Base-by-base conservation (phyloP, 306 rosid genomes). In the Mimosa bimucronata region DNA sequence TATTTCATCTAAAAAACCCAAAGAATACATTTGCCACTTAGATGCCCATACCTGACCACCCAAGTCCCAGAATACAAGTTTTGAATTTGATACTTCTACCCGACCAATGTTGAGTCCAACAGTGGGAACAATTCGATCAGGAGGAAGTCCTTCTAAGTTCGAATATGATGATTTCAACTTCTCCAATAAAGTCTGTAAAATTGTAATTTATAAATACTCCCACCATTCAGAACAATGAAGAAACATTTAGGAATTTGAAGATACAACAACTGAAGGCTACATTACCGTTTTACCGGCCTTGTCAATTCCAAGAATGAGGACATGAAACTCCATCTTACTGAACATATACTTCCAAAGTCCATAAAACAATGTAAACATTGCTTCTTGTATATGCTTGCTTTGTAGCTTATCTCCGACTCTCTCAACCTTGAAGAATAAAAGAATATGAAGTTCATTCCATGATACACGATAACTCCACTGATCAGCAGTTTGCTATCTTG, bases 41-140 rank as follows among this genome's bases (percentile, higher is more conserved):
- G 62, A 71, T 62, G 66, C 67, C 46, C 87, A 81, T 91, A 91
- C 99, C 99, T 96, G 99, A 79, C 99, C 99, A 80, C 99, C 99
- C 16, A 96, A 87, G 88, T 96, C 99, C 99, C 99, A 96, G 79
- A 93, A 93, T 66, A 96, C 90, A 74, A 96, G 98, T 77, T 96
- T 96, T 46, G 90, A 77, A 83, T 84, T 93, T 66, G 92, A 80
- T 77, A 86, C 98, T 88, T 96, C 99, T 23, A 93, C 82, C 9
- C 98, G 98, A 72, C 97, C 99, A 85, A 96, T 96, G 80, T 96
- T 96, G 78, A 96, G 94, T 72, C 99, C 99, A 62, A 96, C 99
- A 4, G 99, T 96, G 40, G 99, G 99, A 83, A 96, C 97, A 81
- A 96, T 93, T 78, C 99, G 91, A 87, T 96, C 99, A 16, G 91